Evolutionary conservation across 345 rosid genomes (phyloP).

Genomic region (Acer saccharum): DNA sequence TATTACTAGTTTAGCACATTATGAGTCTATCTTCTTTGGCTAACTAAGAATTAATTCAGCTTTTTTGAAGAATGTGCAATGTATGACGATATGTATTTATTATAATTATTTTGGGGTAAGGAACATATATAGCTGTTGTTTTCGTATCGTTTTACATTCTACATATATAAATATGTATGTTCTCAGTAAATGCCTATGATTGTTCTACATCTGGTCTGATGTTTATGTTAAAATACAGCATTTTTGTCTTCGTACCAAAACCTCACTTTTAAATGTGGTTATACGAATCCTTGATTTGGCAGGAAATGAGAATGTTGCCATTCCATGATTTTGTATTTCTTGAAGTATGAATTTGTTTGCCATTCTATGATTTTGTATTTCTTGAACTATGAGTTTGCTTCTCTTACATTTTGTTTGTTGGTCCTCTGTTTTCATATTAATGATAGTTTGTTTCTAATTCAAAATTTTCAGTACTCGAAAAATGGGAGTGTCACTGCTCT

Average conservation of each 20-base stretch:
- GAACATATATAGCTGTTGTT: too few species aligned
- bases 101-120: too few species aligned
- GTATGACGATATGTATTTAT: too few species aligned
- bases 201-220: background rate
- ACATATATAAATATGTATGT: background rate
- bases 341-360: background rate
- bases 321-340: background rate
- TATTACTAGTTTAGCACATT: too few species aligned
- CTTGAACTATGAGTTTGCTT: background rate
- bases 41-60: too few species aligned
- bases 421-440: background rate
- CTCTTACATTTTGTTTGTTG: slow-evolving; percentile 2
- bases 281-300: background rate
- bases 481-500: slow-evolving; percentile 77
- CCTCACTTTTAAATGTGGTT: background rate
- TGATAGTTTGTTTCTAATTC: slow-evolving; percentile 23
- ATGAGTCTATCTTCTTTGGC: too few species aligned
- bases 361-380: background rate
- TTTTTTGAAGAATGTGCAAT: too few species aligned
- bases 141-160: too few species aligned
- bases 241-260: background rate
- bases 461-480: slow-evolving; percentile 59
- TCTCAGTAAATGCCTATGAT: background rate
- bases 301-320: background rate
- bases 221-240: background rate